Evolutionary conservation across 2,329 filamentous ascomycete species (phyloP).

Genomic region (Penicillium paneum): DNA sequence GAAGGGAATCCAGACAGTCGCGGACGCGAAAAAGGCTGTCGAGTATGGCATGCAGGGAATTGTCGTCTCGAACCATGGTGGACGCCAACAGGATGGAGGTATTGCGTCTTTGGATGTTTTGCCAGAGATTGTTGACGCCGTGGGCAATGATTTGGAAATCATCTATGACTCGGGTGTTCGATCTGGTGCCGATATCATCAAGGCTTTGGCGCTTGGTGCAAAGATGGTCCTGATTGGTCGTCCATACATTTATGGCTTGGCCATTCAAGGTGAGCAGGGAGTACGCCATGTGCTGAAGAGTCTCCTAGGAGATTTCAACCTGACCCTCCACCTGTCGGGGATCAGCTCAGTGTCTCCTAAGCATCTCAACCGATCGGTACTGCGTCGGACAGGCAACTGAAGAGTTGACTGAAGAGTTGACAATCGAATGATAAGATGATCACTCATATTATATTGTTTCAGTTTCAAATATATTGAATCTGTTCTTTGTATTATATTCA

Average conservation of each 20-base stretch:
- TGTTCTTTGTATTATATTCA: not conserved
- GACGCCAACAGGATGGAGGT: conserved; percentile 48
- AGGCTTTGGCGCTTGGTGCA: conserved; percentile 51
- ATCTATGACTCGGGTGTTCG: conserved; percentile 49
- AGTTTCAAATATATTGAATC: not conserved
- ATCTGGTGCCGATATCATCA: conserved; percentile 47
- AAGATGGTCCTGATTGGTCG: conserved; percentile 54
- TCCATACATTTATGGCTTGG: conserved; percentile 55
- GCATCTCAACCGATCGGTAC: not conserved
- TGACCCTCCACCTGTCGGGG: not conserved
- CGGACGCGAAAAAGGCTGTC: conserved; percentile 46
- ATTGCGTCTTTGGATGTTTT: conserved; percentile 49
- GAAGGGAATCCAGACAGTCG: conserved; percentile 53
- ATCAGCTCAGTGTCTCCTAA: not conserved
- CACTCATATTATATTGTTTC: too few species aligned
- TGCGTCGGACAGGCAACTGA: not conserved
- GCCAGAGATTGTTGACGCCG: conserved; percentile 52
- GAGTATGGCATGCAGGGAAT: conserved; percentile 48
- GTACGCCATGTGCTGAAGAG: conserved; percentile 49
- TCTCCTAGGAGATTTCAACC: conserved; percentile 20
- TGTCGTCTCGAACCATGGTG: conserved; percentile 51
- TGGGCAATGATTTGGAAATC: conserved; percentile 36
- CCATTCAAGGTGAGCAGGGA: conserved; percentile 52
- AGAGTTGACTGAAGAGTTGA: not conserved
- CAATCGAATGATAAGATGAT: not conserved